Base-by-base conservation (phyloP, 1,284 basidiomycete species). In the Sanguinoderma infundibulare region DNA sequence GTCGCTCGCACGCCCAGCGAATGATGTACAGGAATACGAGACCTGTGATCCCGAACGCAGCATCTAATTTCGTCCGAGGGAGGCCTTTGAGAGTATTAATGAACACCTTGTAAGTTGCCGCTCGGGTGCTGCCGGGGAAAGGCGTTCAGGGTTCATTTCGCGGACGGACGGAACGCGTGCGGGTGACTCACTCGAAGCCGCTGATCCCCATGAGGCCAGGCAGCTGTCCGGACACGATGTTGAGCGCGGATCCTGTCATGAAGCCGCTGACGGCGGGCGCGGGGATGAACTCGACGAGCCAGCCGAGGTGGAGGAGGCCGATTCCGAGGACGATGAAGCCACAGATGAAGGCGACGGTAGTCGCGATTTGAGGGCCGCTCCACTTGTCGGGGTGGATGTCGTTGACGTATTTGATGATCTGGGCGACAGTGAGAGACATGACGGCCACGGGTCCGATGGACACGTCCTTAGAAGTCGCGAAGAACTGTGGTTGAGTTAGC, bases 371-470 rank as follows among this genome's bases (percentile, higher is more conserved):
- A 14, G 91, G 87, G 2, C 78, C 79, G 1, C 74, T 69, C 83
- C 86, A 95, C 68, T 79, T 72, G 17, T 78, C 75, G 5, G 83
- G 85, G 68, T 86, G 77, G 2, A 70, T 69, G 0, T 76, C 68
- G 38, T 90, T 73, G 52, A 96, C 86, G 44, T 84, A 76, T 39
- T 81, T 79, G 73, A 97, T 90, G 66, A 96, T 87, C 73, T 93
- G 87, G 20, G 92, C 83, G 12, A 90, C 89, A 30, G 94, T 91
- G 55, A 97, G 85, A 5, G 94, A 96, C 95, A 98, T 97, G 74
- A 98, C 96, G 17, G 96, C 96, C 64, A 96, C 95, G 6, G 95
- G 95, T 53, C 95, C 95, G 67, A 98, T 96, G 15, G 94, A 93
- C 26, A 95, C 91, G 77, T 98, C 95, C 75, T 97, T 97, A 52